Conservation (phyloP, 257 asterid species). For the Solanum arcanum region DNA sequence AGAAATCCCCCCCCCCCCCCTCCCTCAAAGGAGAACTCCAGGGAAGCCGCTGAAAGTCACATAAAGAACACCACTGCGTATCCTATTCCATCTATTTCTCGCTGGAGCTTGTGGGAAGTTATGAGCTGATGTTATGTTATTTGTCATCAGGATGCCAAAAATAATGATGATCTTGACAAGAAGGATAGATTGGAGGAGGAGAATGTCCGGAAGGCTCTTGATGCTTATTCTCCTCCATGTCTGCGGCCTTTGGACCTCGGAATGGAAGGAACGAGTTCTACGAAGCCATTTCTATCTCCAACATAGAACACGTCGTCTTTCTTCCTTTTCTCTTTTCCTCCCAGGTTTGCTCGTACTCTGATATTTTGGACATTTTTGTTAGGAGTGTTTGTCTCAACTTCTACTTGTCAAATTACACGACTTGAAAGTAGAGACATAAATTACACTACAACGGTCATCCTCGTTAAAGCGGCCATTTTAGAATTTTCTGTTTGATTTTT, state of each 20-base stretch:
- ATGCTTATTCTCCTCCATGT: constrained; percentile 85
- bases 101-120: background rate
- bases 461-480: background rate
- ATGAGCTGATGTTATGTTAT: background rate
- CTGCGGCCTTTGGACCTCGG: constrained; percentile 39
- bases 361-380: background rate
- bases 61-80: background rate
- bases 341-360: background rate
- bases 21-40: background rate
- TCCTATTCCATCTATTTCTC: background rate
- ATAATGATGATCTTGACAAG: constrained; percentile 63
- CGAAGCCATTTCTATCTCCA: constrained; percentile 26
- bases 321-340: background rate
- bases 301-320: background rate
- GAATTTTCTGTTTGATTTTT: background rate
- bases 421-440: background rate
- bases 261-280: constrained; percentile 35
- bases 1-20: background rate
- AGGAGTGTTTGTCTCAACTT: background rate
- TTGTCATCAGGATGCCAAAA: constrained; percentile 63
- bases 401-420: background rate
- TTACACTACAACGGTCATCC: background rate
- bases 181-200: constrained; percentile 39
- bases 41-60: background rate
- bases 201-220: constrained; percentile 38